Base-by-base conservation (phyloP, 441 rosid species). In the Arabidopsis lyrata region DNA sequence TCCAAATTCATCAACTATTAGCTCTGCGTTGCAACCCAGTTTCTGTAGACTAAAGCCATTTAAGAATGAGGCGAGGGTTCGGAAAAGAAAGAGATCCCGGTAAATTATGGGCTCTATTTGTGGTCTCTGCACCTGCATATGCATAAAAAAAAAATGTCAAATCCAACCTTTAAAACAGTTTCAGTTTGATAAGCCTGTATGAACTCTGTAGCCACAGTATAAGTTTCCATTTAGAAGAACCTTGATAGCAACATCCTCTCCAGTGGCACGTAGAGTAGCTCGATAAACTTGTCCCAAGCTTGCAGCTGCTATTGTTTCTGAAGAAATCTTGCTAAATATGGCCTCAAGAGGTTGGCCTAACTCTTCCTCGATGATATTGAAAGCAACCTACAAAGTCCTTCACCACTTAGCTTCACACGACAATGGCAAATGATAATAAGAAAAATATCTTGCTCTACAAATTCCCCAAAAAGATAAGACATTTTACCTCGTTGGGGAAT, bases 171-270 rank as follows among this genome's bases (percentile, higher is more conserved):
- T 4, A 20, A 55, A 66, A 64, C 35, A 22, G 44, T 22, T 39
- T 32, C 50, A 53, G 32, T 32, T 72, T 36, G 18, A 22, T 52
- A 66, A 10, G 5, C 18, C 56, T 39, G 36, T 54, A 44, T 8
- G 12, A 47, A 38, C 49, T 68, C 41, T 8, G 27, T 2, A 39
- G 54, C 38, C 18, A 56, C 24, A 49, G 38, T 12, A 64, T 31
- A 56, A 2, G 0, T 1, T 11, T 48, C 8, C 1, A 58, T 38
- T 10, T 63, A 6, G 68, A 44, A 79, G 78, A 78, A 94, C 99
- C 97, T 94, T 94, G 76, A 94, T 90, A 18, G 99, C 99, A 79
- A 92, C 99, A 70, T 94, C 97, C 77, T 92, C 99, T 55, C 97
- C 99, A 0, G 97, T 81, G 44, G 86, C 84, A 58, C 86, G 83